These are phyloP conservation scores for Protomyces macrosporus DNA, from an alignment of 1,139 yeast species.

Conservation along the genomic window DNA sequence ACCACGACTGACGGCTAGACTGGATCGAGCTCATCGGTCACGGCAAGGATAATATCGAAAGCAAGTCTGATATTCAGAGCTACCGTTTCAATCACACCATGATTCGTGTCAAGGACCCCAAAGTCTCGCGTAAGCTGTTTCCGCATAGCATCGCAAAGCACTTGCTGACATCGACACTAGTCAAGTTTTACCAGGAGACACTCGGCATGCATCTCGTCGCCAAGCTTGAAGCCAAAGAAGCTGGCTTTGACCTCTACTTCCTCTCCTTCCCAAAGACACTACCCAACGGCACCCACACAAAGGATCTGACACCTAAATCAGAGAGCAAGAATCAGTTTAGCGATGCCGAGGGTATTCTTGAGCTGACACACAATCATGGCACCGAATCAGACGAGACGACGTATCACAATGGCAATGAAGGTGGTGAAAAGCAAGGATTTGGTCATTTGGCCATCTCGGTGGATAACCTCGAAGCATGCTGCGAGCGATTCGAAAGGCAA, in stretches of 20 bases:
- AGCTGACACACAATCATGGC: constrained; percentile 92
- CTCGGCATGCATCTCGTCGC: constrained; percentile 73
- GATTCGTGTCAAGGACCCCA: constrained; percentile 86
- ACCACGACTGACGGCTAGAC: constrained; percentile 29
- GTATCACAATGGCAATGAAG: constrained; percentile 79
- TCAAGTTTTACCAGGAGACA: constrained; percentile 59
- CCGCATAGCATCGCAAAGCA: background rate
- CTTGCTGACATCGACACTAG: background rate
- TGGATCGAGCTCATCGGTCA: constrained; percentile 82
- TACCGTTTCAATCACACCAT: constrained; percentile 81
- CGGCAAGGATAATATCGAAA: constrained; percentile 45
- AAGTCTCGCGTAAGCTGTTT: constrained; percentile 36
- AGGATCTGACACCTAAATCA: constrained; percentile 27
- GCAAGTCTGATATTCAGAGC: constrained; percentile 44
- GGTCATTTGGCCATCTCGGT: constrained; percentile 81
- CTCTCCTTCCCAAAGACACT: constrained; percentile 55
- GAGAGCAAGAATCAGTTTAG: constrained; percentile 31
- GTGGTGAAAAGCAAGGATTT: constrained; percentile 60
- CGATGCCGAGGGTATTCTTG: constrained; percentile 63
- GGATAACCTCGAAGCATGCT: constrained; percentile 55
- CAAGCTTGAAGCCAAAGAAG: constrained; percentile 53
- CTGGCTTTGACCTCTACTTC: constrained; percentile 80
- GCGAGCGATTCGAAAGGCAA: constrained; percentile 46
- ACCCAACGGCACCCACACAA: constrained; percentile 31
- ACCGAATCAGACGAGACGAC: constrained; percentile 70